Base-by-base conservation (phyloP, 495 filamentous ascomycete genomes). In the Saxophila tyrrhenica region DNA sequence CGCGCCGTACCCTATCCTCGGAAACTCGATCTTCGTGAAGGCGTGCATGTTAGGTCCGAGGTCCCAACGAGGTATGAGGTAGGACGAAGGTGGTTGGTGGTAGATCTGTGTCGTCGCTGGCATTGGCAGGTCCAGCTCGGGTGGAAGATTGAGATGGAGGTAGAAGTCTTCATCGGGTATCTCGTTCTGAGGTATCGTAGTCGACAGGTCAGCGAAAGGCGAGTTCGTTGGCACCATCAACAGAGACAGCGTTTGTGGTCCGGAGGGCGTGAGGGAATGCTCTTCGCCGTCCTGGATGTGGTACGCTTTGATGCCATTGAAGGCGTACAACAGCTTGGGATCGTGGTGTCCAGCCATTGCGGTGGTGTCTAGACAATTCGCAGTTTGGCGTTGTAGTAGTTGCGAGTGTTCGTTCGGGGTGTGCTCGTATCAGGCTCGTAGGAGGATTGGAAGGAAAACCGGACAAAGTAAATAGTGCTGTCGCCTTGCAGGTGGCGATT, bases 51-150 rank as follows among this genome's bases (percentile, higher is more conserved):
- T 87, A 2, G 84, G 86, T 16, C 87, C 88, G 20, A 94, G 70
- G 61, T 95, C 89, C 89, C 89, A 94, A 56, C 89, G 82, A 8
- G 89, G 89, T 54, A 96, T 94, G 35, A 96, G 73, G 66, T 96
- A 96, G 72, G 84, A 88, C 47, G 75, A 78, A 2, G 89, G 89
- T 8, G 87, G 87, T 70, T 95, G 86, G 64, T 94, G 88, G 69
- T 89, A 96, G 63, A 96, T 91, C 66, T 96, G 89, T 5, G 89
- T 95, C 0, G 88, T 94, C 20, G 89, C 89, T 15, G 89, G 89
- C 16, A 96, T 72, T 0, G 89, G 85, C 8, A 96, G 78, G 62
- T 95, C 89, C 59, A 96, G 76, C 73, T 94, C 89, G n/a, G 89
- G 89, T 15, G 89, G 89, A 1, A 96, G 81, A 59, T 92, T 84